These are phyloP conservation scores for Drosera capensis DNA, from an alignment of 148 eudicot species.

Conservation along the genomic window DNA sequence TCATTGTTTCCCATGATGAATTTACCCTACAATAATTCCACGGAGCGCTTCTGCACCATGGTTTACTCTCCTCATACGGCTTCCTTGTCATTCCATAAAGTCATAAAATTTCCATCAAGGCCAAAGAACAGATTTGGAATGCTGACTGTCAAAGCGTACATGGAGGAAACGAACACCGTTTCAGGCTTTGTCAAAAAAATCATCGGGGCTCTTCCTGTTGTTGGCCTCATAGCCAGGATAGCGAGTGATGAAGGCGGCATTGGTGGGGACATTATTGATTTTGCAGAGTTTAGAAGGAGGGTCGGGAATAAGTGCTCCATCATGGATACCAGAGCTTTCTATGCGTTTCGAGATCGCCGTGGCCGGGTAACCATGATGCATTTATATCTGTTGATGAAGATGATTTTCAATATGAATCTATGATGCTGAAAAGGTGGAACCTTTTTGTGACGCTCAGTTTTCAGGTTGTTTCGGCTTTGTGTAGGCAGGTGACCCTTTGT, in stretches of 20 bases:
- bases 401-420: no score
- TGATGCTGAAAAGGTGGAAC: no score
- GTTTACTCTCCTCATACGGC: no score
- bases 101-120: no score
- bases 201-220: slow-evolving; percentile 62
- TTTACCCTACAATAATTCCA: no score
- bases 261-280: slow-evolving; percentile 65
- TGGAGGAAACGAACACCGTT: slow-evolving; percentile 42
- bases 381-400: no score
- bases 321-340: slow-evolving; percentile 59
- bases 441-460: no score
- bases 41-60: no score
- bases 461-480: slow-evolving; percentile 3
- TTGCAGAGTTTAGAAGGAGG: slow-evolving; percentile 75
- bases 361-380: slow-evolving; percentile 63
- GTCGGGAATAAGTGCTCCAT: slow-evolving; percentile 72
- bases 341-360: slow-evolving; percentile 53
- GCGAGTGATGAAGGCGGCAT: slow-evolving; percentile 67
- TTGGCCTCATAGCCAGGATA: slow-evolving; percentile 67
- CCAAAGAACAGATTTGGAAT: no score
- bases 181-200: slow-evolving; percentile 53
- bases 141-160: slow-evolving; percentile 53
- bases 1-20: no score
- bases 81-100: no score
- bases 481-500: slow-evolving; percentile 68